A percentile compares a stretch with the other conserved stretches of the same genome.
phyloP scores from a whole-genome alignment of 2,329 filamentous ascomycete species.

The Coniochaeta prunicola region DNA sequence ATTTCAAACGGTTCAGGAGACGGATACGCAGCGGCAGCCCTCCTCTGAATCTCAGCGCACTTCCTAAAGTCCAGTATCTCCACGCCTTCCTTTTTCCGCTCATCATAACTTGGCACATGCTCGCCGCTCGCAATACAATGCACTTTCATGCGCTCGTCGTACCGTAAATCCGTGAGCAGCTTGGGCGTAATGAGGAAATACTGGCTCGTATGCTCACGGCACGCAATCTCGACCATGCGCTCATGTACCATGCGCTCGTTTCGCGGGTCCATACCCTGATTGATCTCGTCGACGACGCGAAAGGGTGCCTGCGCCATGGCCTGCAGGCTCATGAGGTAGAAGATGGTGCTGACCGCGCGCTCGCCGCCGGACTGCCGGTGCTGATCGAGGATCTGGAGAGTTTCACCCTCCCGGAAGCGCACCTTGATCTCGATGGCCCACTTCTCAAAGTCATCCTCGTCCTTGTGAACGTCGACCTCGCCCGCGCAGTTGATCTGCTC shows the following conservation, averaged over 20 bases:
- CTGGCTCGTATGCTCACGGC: conserved; percentile 68
- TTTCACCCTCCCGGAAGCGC: conserved; percentile 84
- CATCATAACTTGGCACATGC: conserved; percentile 44
- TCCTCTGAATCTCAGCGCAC: conserved; percentile 35
- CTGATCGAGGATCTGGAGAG: conserved; percentile 75
- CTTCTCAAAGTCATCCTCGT: conserved; percentile 86
- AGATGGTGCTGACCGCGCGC: conserved; percentile 92
- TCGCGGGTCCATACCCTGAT: conserved; percentile 97
- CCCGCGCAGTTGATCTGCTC: conserved; percentile 90
- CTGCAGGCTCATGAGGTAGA: conserved; percentile 97
- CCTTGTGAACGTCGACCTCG: conserved; percentile 81
- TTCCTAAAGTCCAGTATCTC: conserved; percentile 39
- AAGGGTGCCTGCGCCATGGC: conserved; percentile 90
- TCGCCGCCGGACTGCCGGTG: conserved; percentile 96
- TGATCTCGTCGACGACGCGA: conserved; percentile 98
- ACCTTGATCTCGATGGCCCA: conserved; percentile 95
- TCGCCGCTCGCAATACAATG: conserved; percentile 92
- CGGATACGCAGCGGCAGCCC: conserved; percentile 21
- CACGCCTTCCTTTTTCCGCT: conserved; percentile 25
- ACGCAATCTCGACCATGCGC: conserved; percentile 96
- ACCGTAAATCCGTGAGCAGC: conserved; percentile 75
- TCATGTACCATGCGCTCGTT: conserved; percentile 98
- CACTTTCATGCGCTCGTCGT: conserved; percentile 86
- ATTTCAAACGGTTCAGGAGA: neutral
- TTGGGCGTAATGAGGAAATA: conserved; percentile 99